Conservation (phyloP, 768 basidiomycete species). For the Gymnopilus dilepis region DNA sequence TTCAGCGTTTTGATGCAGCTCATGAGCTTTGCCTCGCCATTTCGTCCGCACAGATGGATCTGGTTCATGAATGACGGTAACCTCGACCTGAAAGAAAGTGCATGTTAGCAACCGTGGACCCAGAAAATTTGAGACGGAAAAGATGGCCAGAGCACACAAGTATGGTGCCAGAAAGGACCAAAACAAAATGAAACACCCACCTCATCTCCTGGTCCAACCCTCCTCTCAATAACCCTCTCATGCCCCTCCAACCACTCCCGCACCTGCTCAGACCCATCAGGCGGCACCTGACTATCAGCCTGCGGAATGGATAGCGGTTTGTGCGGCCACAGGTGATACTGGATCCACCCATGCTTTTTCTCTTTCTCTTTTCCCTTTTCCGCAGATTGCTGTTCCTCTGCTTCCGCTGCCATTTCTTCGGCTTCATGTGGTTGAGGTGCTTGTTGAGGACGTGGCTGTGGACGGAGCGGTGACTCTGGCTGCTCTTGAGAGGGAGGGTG, state of each 20-base stretch:
- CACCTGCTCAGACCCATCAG: constrained; percentile 26
- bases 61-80: constrained; percentile 59
- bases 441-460: background rate
- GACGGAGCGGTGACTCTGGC: background rate
- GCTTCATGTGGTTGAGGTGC: too few relatives aligned
- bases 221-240: constrained; percentile 33
- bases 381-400: background rate
- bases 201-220: constrained; percentile 31
- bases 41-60: constrained; percentile 24
- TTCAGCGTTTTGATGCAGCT: constrained; percentile 27
- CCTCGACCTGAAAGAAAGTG: constrained; percentile 55
- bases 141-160: too few relatives aligned
- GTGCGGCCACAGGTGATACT: background rate
- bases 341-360: background rate
- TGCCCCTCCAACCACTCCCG: constrained; percentile 35
- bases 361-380: constrained; percentile 9
- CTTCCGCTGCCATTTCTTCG: background rate
- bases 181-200: constrained; percentile 25
- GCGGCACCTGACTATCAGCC: constrained; percentile 17
- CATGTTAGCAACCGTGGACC: background rate
- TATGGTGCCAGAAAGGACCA: too few relatives aligned
- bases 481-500: background rate
- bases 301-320: constrained; percentile 5
- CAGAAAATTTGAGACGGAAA: too few relatives aligned
- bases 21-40: constrained; percentile 26